These are phyloP conservation scores for Ustilago trichophora DNA, from an alignment of 1,284 basidiomycete species.

Conservation along the genomic window DNA sequence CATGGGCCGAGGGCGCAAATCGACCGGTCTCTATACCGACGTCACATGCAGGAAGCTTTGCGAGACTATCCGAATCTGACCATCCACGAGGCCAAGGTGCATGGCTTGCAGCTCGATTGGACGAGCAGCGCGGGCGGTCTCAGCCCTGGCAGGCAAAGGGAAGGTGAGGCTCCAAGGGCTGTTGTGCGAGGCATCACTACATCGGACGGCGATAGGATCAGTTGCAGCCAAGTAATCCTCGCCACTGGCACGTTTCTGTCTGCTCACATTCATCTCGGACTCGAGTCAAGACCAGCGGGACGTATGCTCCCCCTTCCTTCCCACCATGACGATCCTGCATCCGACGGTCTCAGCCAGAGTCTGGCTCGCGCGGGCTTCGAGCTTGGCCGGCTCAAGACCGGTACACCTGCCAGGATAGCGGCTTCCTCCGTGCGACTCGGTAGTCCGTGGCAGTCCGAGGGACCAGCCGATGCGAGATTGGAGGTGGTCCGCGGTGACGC, in stretches of 20 bases:
- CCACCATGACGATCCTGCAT: conserved; percentile 62
- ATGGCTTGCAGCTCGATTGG: conserved; percentile 78
- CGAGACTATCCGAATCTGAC: conserved; percentile 76
- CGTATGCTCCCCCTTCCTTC: conserved; percentile 79
- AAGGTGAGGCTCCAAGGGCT: conserved; percentile 68
- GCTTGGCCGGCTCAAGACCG: conserved; percentile 84
- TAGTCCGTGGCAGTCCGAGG: conserved; percentile 20
- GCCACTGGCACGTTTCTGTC: conserved; percentile 90
- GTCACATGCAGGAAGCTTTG: conserved; percentile 78
- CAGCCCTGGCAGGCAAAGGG: neutral
- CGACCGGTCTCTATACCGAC: conserved; percentile 82
- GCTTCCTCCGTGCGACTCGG: conserved; percentile 76
- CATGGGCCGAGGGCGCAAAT: conserved; percentile 89
- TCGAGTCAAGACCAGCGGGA: conserved; percentile 82
- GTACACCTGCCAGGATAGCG: conserved; percentile 83
- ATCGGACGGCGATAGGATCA: conserved; percentile 80
- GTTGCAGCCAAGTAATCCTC: conserved; percentile 81
- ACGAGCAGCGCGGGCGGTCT: neutral
- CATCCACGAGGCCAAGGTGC: conserved; percentile 78
- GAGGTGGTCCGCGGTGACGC: conserved; percentile 41
- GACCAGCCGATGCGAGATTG: conserved; percentile 20
- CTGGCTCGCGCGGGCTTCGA: conserved; percentile 79
- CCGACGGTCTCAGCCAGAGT: conserved; percentile 77
- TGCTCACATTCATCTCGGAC: conserved; percentile 86
- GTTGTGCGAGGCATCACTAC: conserved; percentile 76